A percentile compares a stretch with the other conserved stretches of the same genome.
Evolutionary conservation across 148 eudicot species (phyloP).

Genomic region (Rheum nobile): DNA sequence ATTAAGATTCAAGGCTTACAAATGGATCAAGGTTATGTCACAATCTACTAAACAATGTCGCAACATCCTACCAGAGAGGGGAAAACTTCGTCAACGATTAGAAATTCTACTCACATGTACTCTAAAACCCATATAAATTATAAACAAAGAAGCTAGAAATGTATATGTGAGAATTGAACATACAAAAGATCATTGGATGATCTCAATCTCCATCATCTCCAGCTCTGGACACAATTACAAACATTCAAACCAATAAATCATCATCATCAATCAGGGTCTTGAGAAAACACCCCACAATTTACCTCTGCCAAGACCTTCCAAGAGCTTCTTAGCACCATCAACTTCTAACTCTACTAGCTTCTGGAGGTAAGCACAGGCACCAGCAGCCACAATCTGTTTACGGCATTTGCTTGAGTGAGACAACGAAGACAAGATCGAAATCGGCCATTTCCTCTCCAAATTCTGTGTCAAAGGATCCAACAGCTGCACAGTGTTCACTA

Average conservation of each 20-base stretch:
- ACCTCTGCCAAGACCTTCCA: slow-evolving; percentile 45
- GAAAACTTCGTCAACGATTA: slow-evolving; percentile 18
- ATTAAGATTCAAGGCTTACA: slow-evolving; percentile 9
- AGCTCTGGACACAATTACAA: background rate
- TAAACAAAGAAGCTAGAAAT: slow-evolving; percentile 1
- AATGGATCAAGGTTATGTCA: slow-evolving; percentile 26
- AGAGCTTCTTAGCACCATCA: slow-evolving; percentile 73
- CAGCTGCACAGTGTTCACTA: slow-evolving; percentile 46
- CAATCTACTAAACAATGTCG: slow-evolving; percentile 26
- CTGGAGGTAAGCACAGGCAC: slow-evolving; percentile 50
- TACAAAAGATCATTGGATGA: background rate
- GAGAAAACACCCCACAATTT: slow-evolving; percentile 86
- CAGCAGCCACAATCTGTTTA: slow-evolving; percentile 58
- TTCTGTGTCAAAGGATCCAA: slow-evolving; percentile 47
- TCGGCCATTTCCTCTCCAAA: slow-evolving; percentile 55
- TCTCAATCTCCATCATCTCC: slow-evolving; percentile 6
- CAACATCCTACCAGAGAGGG: slow-evolving; percentile 16
- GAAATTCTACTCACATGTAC: slow-evolving; percentile 4
- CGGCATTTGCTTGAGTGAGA: slow-evolving; percentile 56
- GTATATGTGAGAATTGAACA: slow-evolving; percentile 2
- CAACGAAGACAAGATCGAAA: slow-evolving; percentile 33
- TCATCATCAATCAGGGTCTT: slow-evolving; percentile 24
- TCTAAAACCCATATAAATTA: slow-evolving; percentile 19
- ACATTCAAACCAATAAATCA: slow-evolving; percentile 1
- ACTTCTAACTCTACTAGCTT: slow-evolving; percentile 64